Conservation (phyloP, 2,329 filamentous ascomycete species). For the Aspergillus awamori region DNA sequence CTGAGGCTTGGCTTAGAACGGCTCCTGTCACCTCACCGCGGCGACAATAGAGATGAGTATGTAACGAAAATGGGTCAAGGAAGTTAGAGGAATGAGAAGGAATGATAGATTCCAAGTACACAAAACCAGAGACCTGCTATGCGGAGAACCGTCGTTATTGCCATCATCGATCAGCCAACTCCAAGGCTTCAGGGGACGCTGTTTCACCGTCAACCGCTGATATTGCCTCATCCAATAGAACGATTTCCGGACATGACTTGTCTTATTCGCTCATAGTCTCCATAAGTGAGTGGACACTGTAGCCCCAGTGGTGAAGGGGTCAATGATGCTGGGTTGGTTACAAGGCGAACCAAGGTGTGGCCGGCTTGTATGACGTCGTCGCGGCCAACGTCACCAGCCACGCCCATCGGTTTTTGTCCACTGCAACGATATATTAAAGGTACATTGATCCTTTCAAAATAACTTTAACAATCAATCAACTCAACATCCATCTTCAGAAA, state of each 20-base stretch:
- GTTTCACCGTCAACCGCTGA: neutral
- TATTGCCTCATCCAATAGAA: neutral
- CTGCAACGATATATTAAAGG: conserved; percentile 7
- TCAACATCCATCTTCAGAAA: neutral
- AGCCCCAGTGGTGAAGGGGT: neutral
- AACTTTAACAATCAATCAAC: neutral
- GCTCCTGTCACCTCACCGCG: neutral
- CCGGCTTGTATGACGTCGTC: conserved; percentile 5
- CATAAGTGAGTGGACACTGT: conserved; percentile 6
- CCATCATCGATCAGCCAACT: neutral
- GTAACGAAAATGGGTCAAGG: neutral
- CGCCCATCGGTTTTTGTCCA: neutral
- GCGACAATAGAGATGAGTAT: neutral
- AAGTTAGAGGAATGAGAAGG: neutral
- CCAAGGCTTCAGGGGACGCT: neutral
- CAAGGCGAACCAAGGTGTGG: conserved; percentile 6
- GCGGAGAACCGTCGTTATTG: neutral
- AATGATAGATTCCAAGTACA: neutral
- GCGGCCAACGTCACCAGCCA: conserved; percentile 10
- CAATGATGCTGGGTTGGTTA: neutral
- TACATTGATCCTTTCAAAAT: neutral
- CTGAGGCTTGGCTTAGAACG: neutral
- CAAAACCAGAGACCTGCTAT: neutral
- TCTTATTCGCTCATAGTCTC: neutral
- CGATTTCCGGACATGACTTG: neutral